Percentiles rank a stretch among this genome's conserved stretches.
Conservation (phyloP, 2,329 filamentous ascomycete genomes). For the Chalaropsis thielavioides region DNA sequence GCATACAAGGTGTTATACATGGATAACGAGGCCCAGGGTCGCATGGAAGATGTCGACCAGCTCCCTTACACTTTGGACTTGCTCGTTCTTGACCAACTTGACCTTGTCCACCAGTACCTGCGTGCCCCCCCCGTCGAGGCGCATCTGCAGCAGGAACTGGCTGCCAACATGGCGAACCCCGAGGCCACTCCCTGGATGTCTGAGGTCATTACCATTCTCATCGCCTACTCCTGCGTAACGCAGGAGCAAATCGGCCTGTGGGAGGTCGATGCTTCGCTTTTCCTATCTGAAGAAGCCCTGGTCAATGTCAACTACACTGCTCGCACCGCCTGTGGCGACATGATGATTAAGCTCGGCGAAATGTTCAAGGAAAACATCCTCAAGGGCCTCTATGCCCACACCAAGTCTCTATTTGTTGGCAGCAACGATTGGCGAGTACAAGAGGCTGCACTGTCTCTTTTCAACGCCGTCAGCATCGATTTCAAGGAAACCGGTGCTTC, state of each 20-base stretch:
- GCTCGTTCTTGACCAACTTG: constrained; percentile 81
- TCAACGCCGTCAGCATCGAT: constrained; percentile 44
- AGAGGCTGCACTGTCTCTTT: constrained; percentile 70
- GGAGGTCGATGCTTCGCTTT: constrained; percentile 94
- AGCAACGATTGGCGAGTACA: constrained; percentile 46
- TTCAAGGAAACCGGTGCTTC: constrained; percentile 56
- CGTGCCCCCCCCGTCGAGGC: constrained; percentile 76
- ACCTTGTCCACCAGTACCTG: constrained; percentile 85
- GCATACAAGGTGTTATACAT: constrained; percentile 77
- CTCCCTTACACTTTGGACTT: constrained; percentile 94
- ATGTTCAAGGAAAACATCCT: constrained; percentile 67
- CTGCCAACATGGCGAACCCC: constrained; percentile 37
- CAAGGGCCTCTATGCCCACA: constrained; percentile 65
- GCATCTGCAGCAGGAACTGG: constrained; percentile 72
- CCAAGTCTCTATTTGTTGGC: constrained; percentile 54
- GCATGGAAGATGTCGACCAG: constrained; percentile 76
- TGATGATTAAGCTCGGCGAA: constrained; percentile 83
- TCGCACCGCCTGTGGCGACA: constrained; percentile 77
- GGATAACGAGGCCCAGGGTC: constrained; percentile 67
- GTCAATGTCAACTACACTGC: constrained; percentile 94
- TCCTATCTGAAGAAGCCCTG: constrained; percentile 85
- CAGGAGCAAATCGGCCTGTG: constrained; percentile 87
- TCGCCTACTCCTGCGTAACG: constrained; percentile 78
- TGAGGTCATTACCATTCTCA: constrained; percentile 73
- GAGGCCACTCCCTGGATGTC: constrained; percentile 65